A percentile compares a stretch with the other conserved stretches of the same genome.
phyloP scores from a whole-genome alignment of 495 filamentous ascomycete species.

The Neurospora sp. region DNA sequence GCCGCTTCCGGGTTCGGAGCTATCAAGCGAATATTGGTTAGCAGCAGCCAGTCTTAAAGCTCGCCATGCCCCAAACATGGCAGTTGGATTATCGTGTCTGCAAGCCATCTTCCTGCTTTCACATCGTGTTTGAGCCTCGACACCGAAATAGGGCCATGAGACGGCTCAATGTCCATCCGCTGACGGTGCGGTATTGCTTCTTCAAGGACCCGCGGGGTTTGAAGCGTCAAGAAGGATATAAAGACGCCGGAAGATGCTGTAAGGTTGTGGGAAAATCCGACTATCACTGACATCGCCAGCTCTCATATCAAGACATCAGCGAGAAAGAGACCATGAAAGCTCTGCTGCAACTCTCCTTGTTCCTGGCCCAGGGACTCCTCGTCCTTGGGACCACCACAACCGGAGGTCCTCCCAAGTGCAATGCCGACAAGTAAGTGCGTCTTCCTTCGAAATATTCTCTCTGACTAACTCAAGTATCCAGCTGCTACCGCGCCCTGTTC shows the following conservation, averaged over 20 bases:
- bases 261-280: too few relatives aligned
- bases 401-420: not conserved
- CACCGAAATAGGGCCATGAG: not conserved
- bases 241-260: too few relatives aligned
- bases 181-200: not conserved
- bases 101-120: not conserved
- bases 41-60: not conserved
- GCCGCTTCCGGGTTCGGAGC: not conserved
- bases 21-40: not conserved
- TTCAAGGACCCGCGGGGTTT: too few relatives aligned
- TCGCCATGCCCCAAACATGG: not conserved
- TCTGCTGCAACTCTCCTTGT: not conserved
- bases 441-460: too few relatives aligned
- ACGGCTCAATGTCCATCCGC: not conserved
- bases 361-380: not conserved
- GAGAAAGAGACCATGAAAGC: not conserved
- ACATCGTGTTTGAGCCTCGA: not conserved
- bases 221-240: not conserved
- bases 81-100: not conserved
- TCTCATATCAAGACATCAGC: not conserved
- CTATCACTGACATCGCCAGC: not conserved
- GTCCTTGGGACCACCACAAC: not conserved
- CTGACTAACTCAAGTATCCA: not conserved
- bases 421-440: not conserved
- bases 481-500: slow-evolving; percentile 16